Conservation (phyloP, 805 yeast species). For the Brettanomyces sp. region DNA sequence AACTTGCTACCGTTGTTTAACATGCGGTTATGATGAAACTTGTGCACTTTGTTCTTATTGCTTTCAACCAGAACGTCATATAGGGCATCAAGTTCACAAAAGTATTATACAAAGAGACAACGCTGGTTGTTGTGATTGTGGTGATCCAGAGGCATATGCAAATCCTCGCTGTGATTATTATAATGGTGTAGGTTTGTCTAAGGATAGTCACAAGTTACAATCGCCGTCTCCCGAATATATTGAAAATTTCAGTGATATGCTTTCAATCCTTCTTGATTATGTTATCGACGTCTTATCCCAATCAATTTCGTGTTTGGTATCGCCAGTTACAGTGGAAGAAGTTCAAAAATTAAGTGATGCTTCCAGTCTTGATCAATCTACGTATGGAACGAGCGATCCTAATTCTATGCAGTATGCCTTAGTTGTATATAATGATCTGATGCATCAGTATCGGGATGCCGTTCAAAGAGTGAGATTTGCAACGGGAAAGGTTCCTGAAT, state of each 20-base stretch:
- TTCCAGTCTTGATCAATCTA: slow-evolving; percentile 22
- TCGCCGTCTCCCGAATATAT: background rate
- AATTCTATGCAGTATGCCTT: slow-evolving; percentile 45
- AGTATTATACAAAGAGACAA: slow-evolving; percentile 55
- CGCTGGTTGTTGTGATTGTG: slow-evolving; percentile 83
- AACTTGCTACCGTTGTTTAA: slow-evolving; percentile 67
- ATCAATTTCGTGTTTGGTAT: slow-evolving; percentile 30
- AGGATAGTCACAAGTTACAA: background rate
- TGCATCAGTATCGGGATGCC: slow-evolving; percentile 67
- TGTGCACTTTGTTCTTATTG: slow-evolving; percentile 78
- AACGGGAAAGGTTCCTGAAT: slow-evolving; percentile 53
- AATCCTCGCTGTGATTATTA: slow-evolving; percentile 41
- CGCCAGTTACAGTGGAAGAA: slow-evolving; percentile 15
- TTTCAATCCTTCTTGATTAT: slow-evolving; percentile 46
- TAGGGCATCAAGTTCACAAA: slow-evolving; percentile 61
- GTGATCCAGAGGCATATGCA: slow-evolving; percentile 79
- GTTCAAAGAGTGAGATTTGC: slow-evolving; percentile 53
- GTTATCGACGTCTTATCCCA: slow-evolving; percentile 51
- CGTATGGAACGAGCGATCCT: slow-evolving; percentile 36
- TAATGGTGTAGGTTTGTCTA: slow-evolving; percentile 9
- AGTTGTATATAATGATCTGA: slow-evolving; percentile 69
- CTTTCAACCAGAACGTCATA: slow-evolving; percentile 59
- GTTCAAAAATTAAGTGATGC: slow-evolving; percentile 17
- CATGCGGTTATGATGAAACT: slow-evolving; percentile 74
- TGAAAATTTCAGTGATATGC: slow-evolving; percentile 19